phyloP scores from a whole-genome alignment of 257 asterid genomes.

The Przewalskia tangutica region DNA sequence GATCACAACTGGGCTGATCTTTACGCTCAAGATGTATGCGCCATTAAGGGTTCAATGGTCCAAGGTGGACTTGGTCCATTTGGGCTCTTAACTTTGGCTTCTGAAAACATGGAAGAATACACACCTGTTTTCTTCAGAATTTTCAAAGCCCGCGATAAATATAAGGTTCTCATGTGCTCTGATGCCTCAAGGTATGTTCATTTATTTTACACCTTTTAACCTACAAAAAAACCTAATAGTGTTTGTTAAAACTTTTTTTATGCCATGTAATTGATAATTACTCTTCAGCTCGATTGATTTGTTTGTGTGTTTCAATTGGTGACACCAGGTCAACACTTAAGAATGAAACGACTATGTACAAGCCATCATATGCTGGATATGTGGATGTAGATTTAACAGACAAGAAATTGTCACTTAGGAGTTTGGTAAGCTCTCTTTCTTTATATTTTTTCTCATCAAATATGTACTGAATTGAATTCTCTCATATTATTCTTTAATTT shows the following conservation, averaged over 20 bases:
- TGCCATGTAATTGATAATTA: too few relatives aligned
- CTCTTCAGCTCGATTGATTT: not conserved
- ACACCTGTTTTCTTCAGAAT: conserved; percentile 23
- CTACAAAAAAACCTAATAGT: not conserved
- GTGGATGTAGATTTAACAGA: conserved; percentile 8
- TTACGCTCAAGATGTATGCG: conserved; percentile 23
- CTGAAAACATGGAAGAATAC: conserved; percentile 20
- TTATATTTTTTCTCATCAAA: not conserved
- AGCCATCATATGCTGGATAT: conserved; percentile 13
- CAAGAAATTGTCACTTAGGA: conserved; percentile 12
- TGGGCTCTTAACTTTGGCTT: conserved; percentile 25
- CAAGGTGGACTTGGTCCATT: conserved; percentile 27
- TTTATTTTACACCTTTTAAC: not conserved
- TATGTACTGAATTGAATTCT: not conserved
- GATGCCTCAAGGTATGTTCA: conserved; percentile 22
- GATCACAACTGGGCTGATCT: conserved; percentile 16
- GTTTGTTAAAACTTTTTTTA: too few relatives aligned
- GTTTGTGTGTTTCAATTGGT: not conserved
- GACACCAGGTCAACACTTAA: not conserved
- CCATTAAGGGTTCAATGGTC: conserved; percentile 7
- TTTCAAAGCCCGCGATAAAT: conserved; percentile 6
- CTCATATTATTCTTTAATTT: not conserved
- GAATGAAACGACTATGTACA: not conserved
- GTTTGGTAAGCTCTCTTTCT: conserved; percentile 2
- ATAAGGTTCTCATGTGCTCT: conserved; percentile 27